Base-by-base conservation (phyloP, 805 yeast species). In the Suhomyces sp. region DNA sequence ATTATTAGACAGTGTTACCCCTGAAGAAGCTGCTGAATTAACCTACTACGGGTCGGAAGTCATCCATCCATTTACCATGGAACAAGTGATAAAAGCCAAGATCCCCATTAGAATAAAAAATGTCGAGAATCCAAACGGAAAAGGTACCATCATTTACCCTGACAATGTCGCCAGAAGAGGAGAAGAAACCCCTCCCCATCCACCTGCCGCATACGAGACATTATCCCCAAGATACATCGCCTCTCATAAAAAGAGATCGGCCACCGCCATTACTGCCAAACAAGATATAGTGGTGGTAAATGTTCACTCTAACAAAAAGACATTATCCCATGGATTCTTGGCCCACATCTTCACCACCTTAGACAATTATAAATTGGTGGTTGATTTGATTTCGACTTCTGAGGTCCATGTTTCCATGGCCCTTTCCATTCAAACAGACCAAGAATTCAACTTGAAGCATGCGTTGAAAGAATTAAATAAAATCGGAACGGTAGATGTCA, bases 371-470 rank as follows among this genome's bases (percentile, higher is more conserved):
- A 80, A 78, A 58, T 66, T 91, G 33, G 97, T 91, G 31, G 98
- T 93, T 27, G 98, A 93, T 63, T 77, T 93, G 54, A 91, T 93
- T 52, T 88, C 96, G 30, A 93, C 98, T 3, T 88, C 97, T 1
- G 98, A 93, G 61, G 98, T 93, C 9, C 97, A 93, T 56, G 96
- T 93, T 18, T 91, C 98, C 12, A 91, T 93, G 98, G 98, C 98
- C 4, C 70, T 93, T 46, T 95, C 88, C 46, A 79, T 83, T 42
- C 81, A 81, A 28, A 72, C 71, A 19, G 75, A 79, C 25, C 90
- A 82, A 40, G 81, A 81, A 15, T 63, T 65, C 33, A 70, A 76
- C 11, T 68, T 90, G 47, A 76, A 80, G 38, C 72, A 72, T 33
- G 96, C 97, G 1, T 74, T 88, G 31, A 77, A 72, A 28, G 95